These are phyloP conservation scores for Leccinum pellstonianum DNA, from an alignment of 768 basidiomycete genomes.

Conservation along the genomic window DNA sequence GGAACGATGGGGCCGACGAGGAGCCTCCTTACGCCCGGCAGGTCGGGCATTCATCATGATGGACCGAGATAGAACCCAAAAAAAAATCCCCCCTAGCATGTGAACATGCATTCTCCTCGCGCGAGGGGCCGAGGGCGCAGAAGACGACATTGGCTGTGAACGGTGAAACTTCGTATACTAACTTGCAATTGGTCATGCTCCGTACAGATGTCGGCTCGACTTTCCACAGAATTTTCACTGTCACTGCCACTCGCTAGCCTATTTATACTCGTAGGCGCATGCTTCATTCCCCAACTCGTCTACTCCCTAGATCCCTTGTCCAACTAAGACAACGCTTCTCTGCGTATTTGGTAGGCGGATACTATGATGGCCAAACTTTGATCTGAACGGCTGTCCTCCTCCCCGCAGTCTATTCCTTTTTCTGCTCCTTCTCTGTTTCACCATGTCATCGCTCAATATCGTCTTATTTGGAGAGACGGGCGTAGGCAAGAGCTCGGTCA, in stretches of 20 bases:
- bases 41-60: no score
- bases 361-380: not conserved
- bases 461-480: constrained; percentile 45
- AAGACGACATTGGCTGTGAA: not conserved
- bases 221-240: no score
- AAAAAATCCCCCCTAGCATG: no score
- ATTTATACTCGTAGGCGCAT: not conserved
- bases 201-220: no score
- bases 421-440: not conserved
- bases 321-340: not conserved
- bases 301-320: not conserved
- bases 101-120: not conserved
- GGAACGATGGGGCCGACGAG: no score
- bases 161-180: no score
- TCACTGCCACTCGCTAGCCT: not conserved
- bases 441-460: constrained; percentile 31
- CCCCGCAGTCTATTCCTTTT: not conserved
- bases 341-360: not conserved
- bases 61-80: no score
- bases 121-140: not conserved
- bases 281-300: no score
- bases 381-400: not conserved
- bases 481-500: constrained; percentile 30
- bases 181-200: no score
- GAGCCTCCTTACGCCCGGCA: no score